These are phyloP conservation scores for Suillus subaureus DNA, from an alignment of 768 basidiomycete species.

Conservation along the genomic window DNA sequence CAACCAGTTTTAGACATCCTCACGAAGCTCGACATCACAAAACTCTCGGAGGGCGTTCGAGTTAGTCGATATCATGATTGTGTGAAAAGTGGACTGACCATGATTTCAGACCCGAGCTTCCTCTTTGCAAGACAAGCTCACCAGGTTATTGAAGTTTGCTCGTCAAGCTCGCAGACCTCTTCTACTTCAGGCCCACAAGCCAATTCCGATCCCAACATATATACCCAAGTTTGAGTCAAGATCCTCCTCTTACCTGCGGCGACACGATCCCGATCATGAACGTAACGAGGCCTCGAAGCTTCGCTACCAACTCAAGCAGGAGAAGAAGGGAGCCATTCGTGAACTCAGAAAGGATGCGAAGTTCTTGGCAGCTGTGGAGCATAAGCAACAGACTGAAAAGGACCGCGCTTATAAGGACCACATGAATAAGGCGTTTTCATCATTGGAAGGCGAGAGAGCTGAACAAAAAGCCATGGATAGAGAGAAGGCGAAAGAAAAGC, in stretches of 20 bases:
- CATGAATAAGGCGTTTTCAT: constrained; percentile 81
- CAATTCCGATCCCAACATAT: constrained; percentile 92
- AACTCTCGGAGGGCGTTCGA: constrained; percentile 53
- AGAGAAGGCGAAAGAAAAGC: constrained; percentile 77
- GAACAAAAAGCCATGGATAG: constrained; percentile 94
- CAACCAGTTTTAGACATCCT: constrained; percentile 65
- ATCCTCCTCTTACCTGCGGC: constrained; percentile 72
- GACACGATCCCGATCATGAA: constrained; percentile 91
- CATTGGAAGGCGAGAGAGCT: constrained; percentile 84
- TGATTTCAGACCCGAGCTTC: constrained; percentile 42
- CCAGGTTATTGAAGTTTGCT: constrained; percentile 73
- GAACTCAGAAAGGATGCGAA: constrained; percentile 94
- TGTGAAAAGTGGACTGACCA: constrained; percentile 11
- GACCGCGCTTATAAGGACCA: constrained; percentile 77
- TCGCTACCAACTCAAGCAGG: constrained; percentile 89
- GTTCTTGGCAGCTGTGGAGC: constrained; percentile 89
- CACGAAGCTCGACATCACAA: constrained; percentile 47
- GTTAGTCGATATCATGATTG: constrained; percentile 40
- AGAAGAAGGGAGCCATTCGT: constrained; percentile 94
- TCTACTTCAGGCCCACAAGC: constrained; percentile 88
- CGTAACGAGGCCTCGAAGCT: constrained; percentile 86
- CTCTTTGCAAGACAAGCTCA: constrained; percentile 50
- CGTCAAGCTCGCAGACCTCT: constrained; percentile 76
- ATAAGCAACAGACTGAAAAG: constrained; percentile 83
- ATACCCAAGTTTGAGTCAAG: constrained; percentile 89